Base-by-base conservation (phyloP, 805 yeast species). In the Candida oleophila region DNA sequence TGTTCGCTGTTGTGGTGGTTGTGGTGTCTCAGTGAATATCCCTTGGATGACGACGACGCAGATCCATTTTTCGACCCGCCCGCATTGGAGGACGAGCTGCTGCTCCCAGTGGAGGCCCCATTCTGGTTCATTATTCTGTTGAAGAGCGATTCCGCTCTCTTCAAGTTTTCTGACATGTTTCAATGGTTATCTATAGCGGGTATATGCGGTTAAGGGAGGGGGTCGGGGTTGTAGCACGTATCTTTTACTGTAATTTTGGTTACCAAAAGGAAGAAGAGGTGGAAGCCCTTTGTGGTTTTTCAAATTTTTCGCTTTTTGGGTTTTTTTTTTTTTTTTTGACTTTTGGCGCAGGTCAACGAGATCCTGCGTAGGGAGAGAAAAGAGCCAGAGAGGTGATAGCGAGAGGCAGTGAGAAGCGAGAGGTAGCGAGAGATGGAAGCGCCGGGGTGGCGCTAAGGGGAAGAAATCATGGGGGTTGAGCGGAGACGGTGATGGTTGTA, bases 141-240 rank as follows among this genome's bases (percentile, higher is more conserved):
- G 61, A 72, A 72, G 45, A 72, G 62, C 44, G 74, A 69, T 54
- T 72, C 77, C 37, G 77, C 77, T 55, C 76, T 62, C 52, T 71
- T 71, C 55, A 72, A 66, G 57, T 71, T 72, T 47, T 72, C 77
- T 14, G 76, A 69, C 77, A 72, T 72, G 50, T n/a, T n/a, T n/a
- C n/a, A n/a, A n/a, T n/a, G n/a, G n/a, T n/a, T n/a, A n/a, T n/a
- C n/a, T n/a, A n/a, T n/a, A n/a, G n/a, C n/a, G n/a, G n/a, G n/a
- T n/a, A n/a, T n/a, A n/a, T n/a, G n/a, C n/a, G n/a, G n/a, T n/a
- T n/a, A n/a, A n/a, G n/a, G n/a, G n/a, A n/a, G n/a, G n/a, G n/a
- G n/a, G n/a, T n/a, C n/a, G n/a, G n/a, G n/a, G n/a, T n/a, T n/a
- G n/a, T n/a, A n/a, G n/a, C n/a, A n/a, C n/a, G n/a, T n/a, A 11